Conservation (phyloP, 2,329 filamentous ascomycete species). For the Blastomyces parvus region DNA sequence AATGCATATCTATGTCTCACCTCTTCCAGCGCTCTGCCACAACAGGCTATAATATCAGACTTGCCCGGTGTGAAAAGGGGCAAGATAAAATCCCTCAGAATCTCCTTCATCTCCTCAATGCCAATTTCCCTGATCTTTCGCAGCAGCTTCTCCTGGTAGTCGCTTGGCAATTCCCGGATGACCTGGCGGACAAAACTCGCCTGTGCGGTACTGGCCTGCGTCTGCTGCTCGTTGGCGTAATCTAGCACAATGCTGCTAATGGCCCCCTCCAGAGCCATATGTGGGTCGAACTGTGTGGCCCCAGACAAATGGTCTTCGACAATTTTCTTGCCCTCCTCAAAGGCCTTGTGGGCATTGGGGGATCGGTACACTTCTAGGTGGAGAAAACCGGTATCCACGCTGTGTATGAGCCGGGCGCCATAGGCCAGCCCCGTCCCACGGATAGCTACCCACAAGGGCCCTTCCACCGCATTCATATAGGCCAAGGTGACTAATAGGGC, state of each 20-base stretch:
- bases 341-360: slow-evolving; percentile 80
- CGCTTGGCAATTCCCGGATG: slow-evolving; percentile 62
- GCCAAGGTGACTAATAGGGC: slow-evolving; percentile 78
- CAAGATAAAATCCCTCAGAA: slow-evolving; percentile 64
- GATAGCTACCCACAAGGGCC: slow-evolving; percentile 86
- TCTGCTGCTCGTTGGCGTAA: slow-evolving; percentile 81
- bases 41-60: slow-evolving; percentile 81
- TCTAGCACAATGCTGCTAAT: slow-evolving; percentile 79
- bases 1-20: slow-evolving; percentile 43
- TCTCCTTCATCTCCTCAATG: slow-evolving; percentile 64
- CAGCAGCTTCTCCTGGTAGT: slow-evolving; percentile 70
- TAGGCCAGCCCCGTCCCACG: slow-evolving; percentile 92
- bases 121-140: slow-evolving; percentile 66
- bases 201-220: slow-evolving; percentile 69
- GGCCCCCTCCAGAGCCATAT: slow-evolving; percentile 71
- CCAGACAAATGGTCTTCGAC: slow-evolving; percentile 67
- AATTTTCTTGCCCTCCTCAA: slow-evolving; percentile 63
- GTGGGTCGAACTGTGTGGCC: slow-evolving; percentile 60
- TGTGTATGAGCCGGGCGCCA: slow-evolving; percentile 67
- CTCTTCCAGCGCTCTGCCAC: slow-evolving; percentile 74
- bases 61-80: slow-evolving; percentile 70
- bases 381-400: slow-evolving; percentile 68
- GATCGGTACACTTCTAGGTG: slow-evolving; percentile 84
- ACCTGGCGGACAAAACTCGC: slow-evolving; percentile 77
- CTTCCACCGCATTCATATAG: slow-evolving; percentile 88